Evolutionary conservation across 208 protist genomes (phyloP), one percentile per base, ranked within the genome.

Genomic region (Perkinsela sp.): DNA sequence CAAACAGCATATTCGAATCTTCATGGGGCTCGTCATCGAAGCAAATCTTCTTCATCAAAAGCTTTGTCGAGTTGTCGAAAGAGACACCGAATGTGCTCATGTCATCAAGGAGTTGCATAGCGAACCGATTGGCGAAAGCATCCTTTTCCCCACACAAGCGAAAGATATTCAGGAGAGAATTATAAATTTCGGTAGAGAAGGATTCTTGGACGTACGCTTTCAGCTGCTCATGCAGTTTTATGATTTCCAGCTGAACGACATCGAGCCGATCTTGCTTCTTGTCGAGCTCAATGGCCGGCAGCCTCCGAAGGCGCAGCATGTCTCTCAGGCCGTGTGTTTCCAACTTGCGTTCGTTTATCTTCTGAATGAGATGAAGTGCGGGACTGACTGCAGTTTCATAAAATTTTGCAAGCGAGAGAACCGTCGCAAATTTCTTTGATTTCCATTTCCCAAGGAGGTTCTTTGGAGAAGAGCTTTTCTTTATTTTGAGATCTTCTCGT

Each of bases 21-120:
- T 92, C 87, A 32, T 86, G 76, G 30, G 84, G 78, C 16, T 82
- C 83, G 72, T 90, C 87, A 71, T 80, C 79, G 70, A 92, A 90
- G 40, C 77, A 67, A 68, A 74, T 72, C 16, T 77, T 78, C 68
- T 83, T 78, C 66, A 90, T 68, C 40, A 92, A 73, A 70, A 84
- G 76, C n/a, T 65, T 30, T 29, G 87, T 92, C 2, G 77, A 40
- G 15, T 79, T 78, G 71, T 88, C 74, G 73, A 84, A 89, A 0
- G 81, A 74, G 1, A 92, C 73, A 28, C 77, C 75, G 73, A 88
- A 76, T 70, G 83, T 70, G 72, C 76, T 89, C 87, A 92, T 92
- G 76, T 92, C 87, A 30, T 88, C 79, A 31, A 92, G 72, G 28
- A 92, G 73, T 73, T 87, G 80, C 65, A 86, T 32, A 2, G 77